Base-by-base conservation (phyloP, 768 basidiomycete species). In the Hortiboletus flavorubellus region DNA sequence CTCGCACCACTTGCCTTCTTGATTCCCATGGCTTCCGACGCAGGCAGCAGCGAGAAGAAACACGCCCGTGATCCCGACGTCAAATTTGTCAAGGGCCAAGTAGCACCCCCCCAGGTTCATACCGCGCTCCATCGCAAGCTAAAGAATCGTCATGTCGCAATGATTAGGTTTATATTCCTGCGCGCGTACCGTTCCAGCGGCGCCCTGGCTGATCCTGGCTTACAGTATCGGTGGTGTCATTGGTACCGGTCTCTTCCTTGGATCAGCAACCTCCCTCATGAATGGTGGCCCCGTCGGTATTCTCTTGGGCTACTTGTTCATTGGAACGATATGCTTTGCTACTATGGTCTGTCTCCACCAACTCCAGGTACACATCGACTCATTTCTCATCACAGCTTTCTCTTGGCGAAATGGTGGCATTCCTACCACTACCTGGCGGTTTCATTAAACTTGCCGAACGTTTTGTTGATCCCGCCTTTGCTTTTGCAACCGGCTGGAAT, bases 201-300 rank as follows among this genome's bases (percentile, higher is more conserved):
- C 33, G 8, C 7, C 35, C 16, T 10, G 7, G 16, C 29, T 29
- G 2, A 64, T 23, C 16, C 11, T 12, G 11, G n/a, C 15, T 16
- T 43, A 5, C 45, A 69, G 68, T 58, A 65, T 71, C 0, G 69
- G 65, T 39, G 72, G 76, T 54, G 77, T 76, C 43, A 77, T 77
- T 11, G 78, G 78, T 23, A 78, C 77, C 1, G 67, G 70, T 31
- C 64, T 75, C 15, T 72, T 74, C 59, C 68, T 73, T 11, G 71
- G 69, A 9, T 67, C 71, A 1, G 75, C 68, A 8, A 40, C 61
- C 8, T 69, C 75, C 8, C 68, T 80, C 39, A 51, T 43, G 49
- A 64, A 70, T 14, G 80, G 78, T 49, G 79, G 80, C 43, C 79
- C 79, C 3, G 11, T 81, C 2, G 79, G 79, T n/a, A 60, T 80